Evolutionary conservation across 1,139 yeast species (phyloP).

Genomic region (Ogataea hybrid): DNA sequence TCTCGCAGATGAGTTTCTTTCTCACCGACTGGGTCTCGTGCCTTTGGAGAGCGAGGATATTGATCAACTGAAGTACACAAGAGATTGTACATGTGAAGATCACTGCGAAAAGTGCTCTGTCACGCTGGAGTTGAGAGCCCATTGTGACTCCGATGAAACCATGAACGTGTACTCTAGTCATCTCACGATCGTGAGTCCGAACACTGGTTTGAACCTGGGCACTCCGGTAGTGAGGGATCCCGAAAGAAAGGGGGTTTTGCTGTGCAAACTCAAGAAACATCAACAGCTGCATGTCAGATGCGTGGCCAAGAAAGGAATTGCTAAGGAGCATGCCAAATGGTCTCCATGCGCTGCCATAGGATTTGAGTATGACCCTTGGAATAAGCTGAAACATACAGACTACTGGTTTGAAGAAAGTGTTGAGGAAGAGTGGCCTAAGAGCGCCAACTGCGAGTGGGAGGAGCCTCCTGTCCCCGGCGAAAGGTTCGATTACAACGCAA

Average conservation of each 20-base stretch:
- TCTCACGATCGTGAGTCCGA: conserved; percentile 51
- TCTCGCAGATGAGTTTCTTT: conserved; percentile 91
- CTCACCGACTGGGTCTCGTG: conserved; percentile 89
- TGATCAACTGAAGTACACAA: conserved; percentile 73
- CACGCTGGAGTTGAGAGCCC: conserved; percentile 78
- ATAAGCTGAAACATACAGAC: conserved; percentile 91
- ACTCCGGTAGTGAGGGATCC: conserved; percentile 82
- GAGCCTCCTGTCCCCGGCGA: conserved; percentile 92
- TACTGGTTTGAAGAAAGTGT: conserved; percentile 94
- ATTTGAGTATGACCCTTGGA: conserved; percentile 99
- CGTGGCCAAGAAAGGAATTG: conserved; percentile 96
- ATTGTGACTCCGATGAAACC: conserved; percentile 83
- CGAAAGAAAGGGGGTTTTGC: conserved; percentile 74
- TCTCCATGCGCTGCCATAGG: conserved; percentile 97
- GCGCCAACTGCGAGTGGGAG: conserved; percentile 91
- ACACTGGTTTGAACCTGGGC: conserved; percentile 53
- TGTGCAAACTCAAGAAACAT: conserved; percentile 88
- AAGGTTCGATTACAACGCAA: conserved; percentile 79
- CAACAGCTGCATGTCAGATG: conserved; percentile 89
- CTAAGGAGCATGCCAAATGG: conserved; percentile 99
- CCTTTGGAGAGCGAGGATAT: conserved; percentile 86
- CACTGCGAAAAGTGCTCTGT: conserved; percentile 96
- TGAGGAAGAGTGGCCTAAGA: conserved; percentile 89
- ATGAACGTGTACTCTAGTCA: conserved; percentile 91
- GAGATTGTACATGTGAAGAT: conserved; percentile 98